Conservation (phyloP, 2,329 filamentous ascomycete genomes). For the Claviceps sp. region DNA sequence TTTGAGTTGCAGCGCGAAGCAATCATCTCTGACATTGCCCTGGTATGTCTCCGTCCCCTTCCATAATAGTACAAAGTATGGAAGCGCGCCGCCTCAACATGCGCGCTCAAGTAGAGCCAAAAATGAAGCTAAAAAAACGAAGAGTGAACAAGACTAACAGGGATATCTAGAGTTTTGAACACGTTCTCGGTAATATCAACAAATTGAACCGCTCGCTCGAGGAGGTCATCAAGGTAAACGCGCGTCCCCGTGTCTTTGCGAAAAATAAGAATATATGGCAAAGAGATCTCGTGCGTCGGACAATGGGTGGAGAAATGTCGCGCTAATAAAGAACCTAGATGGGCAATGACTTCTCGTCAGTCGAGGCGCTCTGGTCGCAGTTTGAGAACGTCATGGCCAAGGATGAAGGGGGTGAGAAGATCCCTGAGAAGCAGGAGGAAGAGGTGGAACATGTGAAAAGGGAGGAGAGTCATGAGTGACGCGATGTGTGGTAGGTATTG, state of each 20-base stretch:
- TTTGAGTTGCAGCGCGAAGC: constrained; percentile 67
- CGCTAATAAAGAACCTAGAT: constrained; percentile 36
- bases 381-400: constrained; percentile 94
- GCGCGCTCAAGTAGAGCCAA: neutral
- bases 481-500: too few species aligned
- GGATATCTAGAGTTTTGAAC: constrained; percentile 53
- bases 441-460: constrained; percentile 15
- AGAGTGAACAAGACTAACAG: neutral
- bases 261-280: too few species aligned
- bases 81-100: neutral
- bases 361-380: constrained; percentile 92
- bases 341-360: constrained; percentile 92
- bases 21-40: constrained; percentile 58
- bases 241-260: neutral
- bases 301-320: too few species aligned
- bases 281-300: neutral
- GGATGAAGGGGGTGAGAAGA: constrained; percentile 12
- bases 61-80: too few species aligned
- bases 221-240: constrained; percentile 65
- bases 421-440: constrained; percentile 14
- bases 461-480: constrained; percentile 5
- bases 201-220: constrained; percentile 86
- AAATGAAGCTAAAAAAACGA: neutral
- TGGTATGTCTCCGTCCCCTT: constrained; percentile 31
- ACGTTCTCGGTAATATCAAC: constrained; percentile 91